Evolutionary conservation across 352 stramenopile genomes (phyloP), one percentile per base, ranked within the genome.

Genomic region (Pythium periplocum): DNA sequence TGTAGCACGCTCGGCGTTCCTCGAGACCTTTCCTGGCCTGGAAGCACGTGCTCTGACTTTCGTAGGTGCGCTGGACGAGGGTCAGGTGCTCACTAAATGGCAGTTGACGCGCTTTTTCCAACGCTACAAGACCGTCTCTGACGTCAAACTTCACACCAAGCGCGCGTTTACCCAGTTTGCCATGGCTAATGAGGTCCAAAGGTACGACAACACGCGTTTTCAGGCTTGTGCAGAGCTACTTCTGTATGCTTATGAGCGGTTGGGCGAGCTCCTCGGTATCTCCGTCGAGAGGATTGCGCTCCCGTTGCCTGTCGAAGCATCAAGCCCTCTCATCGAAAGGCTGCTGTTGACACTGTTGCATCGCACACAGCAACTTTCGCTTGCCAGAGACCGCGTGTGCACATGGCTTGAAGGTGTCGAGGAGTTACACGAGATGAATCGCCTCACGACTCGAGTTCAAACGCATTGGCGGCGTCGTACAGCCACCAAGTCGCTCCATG

Each of bases 71-170:
- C 34, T 93, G 0, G 68, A 72, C 2, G 66, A 75, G 31, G 64
- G 62, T 1, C 52, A 62, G 46, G 67, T 91, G 46, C 17, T 26
- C 17, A 84, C 76, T 8, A 71, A 46, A 32, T 87, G 74, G 65
- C 80, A 91, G 42, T 66, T 93, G 2, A 55, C 80, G n/a, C 63
- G 57, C 9, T 91, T 93, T 48, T 87, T 93, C 36, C 52, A 69
- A 3, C 36, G 51, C 4, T 55, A 82, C 54, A 62, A 48, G 17
- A 90, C 76, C 4, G 67, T 88, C 10, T 73, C 73, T 0, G 70
- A 84, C 17, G 73, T 91, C 11, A 90, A 90, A 26, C 17, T 26
- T 26, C 17, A 26, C 17, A 26, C 17, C 17, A 26, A 26, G 17
- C 55, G 66, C 30, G 64, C 63, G 39, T 76, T 93, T 26, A 83